phyloP scores from a whole-genome alignment of 306 rosid species.

The Ammopiptanthus mongolicus region DNA sequence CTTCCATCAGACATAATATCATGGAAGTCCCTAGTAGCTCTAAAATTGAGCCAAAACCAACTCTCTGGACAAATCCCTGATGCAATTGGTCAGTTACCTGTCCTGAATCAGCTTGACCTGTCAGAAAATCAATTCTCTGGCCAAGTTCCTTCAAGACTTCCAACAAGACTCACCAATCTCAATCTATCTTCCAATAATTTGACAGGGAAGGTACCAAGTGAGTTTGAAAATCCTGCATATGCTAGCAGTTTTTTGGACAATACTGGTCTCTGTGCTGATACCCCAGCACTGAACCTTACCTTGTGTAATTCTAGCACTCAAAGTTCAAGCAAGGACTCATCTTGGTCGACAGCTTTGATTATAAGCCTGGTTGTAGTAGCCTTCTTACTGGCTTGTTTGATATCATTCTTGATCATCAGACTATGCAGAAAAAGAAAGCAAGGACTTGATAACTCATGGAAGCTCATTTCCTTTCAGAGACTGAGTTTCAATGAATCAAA shows the following conservation, averaged over 20 bases:
- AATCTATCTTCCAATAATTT: constrained; percentile 34
- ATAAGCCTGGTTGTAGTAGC: constrained; percentile 18
- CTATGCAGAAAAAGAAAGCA: constrained; percentile 19
- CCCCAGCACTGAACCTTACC: constrained; percentile 3
- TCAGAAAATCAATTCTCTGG: constrained; percentile 55
- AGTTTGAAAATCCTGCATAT: constrained; percentile 23
- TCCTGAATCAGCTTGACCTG: constrained; percentile 40
- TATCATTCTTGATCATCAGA: constrained; percentile 4
- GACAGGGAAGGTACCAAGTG: constrained; percentile 35
- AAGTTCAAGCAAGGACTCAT: constrained; percentile 22
- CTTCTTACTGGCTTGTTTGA: background rate
- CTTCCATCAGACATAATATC: constrained; percentile 33
- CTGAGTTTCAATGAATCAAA: constrained; percentile 38
- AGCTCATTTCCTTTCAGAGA: constrained; percentile 50
- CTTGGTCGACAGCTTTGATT: constrained; percentile 35
- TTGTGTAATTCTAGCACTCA: constrained; percentile 21
- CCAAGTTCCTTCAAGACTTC: constrained; percentile 21
- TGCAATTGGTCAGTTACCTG: constrained; percentile 27
- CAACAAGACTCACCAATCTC: background rate
- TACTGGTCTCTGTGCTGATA: constrained; percentile 41
- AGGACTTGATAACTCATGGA: constrained; percentile 35
- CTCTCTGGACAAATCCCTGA: constrained; percentile 42
- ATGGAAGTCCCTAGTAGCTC: constrained; percentile 26
- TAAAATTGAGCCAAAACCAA: constrained; percentile 33
- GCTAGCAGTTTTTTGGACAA: constrained; percentile 50